Base-by-base conservation (phyloP, 345 rosid species). In the Eutrema heterophyllum region DNA sequence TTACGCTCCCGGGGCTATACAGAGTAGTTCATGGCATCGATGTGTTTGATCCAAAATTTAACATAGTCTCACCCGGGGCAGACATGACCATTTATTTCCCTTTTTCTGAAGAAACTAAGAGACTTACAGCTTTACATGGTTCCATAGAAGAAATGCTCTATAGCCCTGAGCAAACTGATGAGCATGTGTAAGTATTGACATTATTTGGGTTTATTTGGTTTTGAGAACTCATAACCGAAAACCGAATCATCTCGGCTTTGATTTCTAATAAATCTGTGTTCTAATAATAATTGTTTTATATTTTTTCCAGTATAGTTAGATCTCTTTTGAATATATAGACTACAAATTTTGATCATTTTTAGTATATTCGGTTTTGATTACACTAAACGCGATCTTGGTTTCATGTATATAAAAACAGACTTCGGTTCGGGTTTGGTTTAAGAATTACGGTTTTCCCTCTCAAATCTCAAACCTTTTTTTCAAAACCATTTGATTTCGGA, bases 21-120 rank as follows among this genome's bases (percentile, higher is more conserved):
- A 83, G 98, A 49, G 97, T 92, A 80, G 99, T 95, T 55, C 96
- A 92, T 68, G 99, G 97, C 80, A 83, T 95, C 71, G 88, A 95
- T 86, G 98, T 95, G 65, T 95, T 95, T 67, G 97, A 95, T 82
- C 97, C 99, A 0, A 95, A 95, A 78, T 95, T 95, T 88, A 95
- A 95, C 66, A 95, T 95, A 70, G 99, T 95, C 62, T 95, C 99
- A 39, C 98, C 96, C 0, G 99, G 99, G n/a, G 94, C 96, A 4
- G 99, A 95, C 81, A 90, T 92, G 98, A 69, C 83, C 67, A 95
- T 95, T 60, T 95, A 95, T 74, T 92, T 92, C 82, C 94, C 99
- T 5, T 92, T 74, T 72, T 81, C 48, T 27, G 91, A 87, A 15
- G 82, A 82, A 79, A 73, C 76, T 44, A 86, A 80, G 53, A 84